Conservation (phyloP, 176 grass and related monocot species). For the Triticum monococcum region DNA sequence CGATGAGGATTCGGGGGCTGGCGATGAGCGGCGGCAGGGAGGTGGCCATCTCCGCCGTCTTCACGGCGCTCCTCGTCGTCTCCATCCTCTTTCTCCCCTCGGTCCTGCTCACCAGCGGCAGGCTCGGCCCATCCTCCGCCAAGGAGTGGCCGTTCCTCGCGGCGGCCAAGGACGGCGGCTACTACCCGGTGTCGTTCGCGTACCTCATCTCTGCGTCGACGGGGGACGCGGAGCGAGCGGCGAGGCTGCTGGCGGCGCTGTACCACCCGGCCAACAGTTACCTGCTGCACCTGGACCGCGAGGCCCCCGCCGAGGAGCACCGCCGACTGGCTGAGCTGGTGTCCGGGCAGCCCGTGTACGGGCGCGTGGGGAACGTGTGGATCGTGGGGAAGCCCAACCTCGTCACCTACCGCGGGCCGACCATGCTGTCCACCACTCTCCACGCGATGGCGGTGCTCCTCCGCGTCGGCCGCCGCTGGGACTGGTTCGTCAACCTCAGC, state of each 20-base stretch:
- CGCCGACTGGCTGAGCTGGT: conserved; percentile 55
- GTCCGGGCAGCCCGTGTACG: conserved; percentile 48
- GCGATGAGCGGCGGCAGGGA: conserved; percentile 30
- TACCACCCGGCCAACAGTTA: conserved; percentile 96
- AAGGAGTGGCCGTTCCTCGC: conserved; percentile 6
- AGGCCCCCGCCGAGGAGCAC: conserved; percentile 68
- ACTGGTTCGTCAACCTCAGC: conserved; percentile 99
- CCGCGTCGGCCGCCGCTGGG: conserved; percentile 59
- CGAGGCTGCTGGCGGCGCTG: conserved; percentile 66
- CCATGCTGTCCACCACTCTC: conserved; percentile 95
- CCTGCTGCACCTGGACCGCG: conserved; percentile 84
- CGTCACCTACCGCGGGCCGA: conserved; percentile 91
- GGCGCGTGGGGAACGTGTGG: conserved; percentile 75
- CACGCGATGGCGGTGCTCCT: conserved; percentile 86
- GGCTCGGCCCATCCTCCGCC: not conserved
- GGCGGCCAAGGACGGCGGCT: not conserved
- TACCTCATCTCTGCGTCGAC: conserved; percentile 88
- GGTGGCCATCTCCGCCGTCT: conserved; percentile 46
- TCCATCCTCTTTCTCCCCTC: conserved; percentile 77
- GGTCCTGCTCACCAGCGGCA: conserved; percentile 40
- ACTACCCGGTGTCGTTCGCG: conserved; percentile 78
- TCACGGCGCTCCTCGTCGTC: conserved; percentile 61
- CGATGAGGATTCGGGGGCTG: conserved; percentile 34
- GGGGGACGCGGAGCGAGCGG: conserved; percentile 58
- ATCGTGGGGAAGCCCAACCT: conserved; percentile 71